These are phyloP conservation scores for Capsicum rhomboideum DNA, from an alignment of 257 asterid genomes.

Conservation along the genomic window DNA sequence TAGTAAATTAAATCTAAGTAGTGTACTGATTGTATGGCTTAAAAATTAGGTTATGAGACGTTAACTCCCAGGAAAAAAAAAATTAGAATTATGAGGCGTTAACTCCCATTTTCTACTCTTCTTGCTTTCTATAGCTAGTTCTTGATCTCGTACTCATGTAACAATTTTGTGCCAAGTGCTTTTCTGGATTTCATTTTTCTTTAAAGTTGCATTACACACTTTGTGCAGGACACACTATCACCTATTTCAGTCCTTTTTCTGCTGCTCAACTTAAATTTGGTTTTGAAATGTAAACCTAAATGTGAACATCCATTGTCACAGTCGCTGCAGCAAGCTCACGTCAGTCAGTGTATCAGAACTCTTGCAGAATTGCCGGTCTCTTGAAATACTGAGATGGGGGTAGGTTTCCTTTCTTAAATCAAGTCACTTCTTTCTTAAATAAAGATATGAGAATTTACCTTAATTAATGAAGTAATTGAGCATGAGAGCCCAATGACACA, in stretches of 20 bases:
- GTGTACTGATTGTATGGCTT: not conserved
- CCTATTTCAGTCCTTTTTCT: not conserved
- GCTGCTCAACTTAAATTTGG: slow-evolving; percentile 6
- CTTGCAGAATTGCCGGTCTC: slow-evolving; percentile 53
- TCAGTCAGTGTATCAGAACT: slow-evolving; percentile 64
- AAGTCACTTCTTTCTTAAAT: not conserved
- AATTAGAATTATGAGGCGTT: too few relatives aligned
- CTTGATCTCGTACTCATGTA: not conserved
- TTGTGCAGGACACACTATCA: not conserved
- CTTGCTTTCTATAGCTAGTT: not conserved
- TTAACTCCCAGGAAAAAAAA: not conserved
- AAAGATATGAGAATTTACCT: too few relatives aligned
- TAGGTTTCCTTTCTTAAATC: slow-evolving; percentile 20
- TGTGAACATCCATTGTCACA: slow-evolving; percentile 19
- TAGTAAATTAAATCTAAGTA: not conserved
- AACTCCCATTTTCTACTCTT: not conserved
- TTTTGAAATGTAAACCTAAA: slow-evolving; percentile 6
- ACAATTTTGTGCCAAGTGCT: not conserved
- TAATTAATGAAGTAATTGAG: too few relatives aligned
- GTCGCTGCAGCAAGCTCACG: slow-evolving; percentile 68
- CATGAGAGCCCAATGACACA: too few relatives aligned
- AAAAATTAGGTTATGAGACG: not conserved
- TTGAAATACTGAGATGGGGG: slow-evolving; percentile 98
- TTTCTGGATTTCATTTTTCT: not conserved
- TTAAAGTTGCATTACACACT: not conserved